A percentile compares a stretch with the other conserved stretches of the same genome.
Evolutionary conservation across 2,329 filamentous ascomycete genomes (phyloP).

Genomic region (Colletotrichum sublineola): DNA sequence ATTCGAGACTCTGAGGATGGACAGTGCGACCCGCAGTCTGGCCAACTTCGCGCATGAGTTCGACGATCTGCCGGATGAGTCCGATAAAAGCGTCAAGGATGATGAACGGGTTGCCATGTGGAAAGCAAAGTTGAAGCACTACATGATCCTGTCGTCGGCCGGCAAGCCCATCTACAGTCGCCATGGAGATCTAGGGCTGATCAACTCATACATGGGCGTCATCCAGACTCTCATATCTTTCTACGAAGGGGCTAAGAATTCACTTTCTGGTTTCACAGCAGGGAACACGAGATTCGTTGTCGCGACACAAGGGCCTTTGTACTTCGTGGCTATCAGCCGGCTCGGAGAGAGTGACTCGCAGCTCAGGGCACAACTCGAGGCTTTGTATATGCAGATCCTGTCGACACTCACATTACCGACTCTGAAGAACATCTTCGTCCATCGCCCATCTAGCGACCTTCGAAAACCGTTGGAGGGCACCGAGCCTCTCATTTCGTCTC

Average conservation of each 20-base stretch:
- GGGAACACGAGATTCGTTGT: constrained; percentile 89
- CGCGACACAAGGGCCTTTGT: constrained; percentile 85
- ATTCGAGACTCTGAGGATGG: constrained; percentile 67
- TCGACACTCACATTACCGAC: constrained; percentile 93
- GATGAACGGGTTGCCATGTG: constrained; percentile 77
- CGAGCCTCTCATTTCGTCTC: constrained; percentile 88
- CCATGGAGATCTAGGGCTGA: constrained; percentile 89
- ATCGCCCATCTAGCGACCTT: constrained; percentile 93
- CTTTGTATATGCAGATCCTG: constrained; percentile 97
- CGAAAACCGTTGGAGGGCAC: constrained; percentile 91
- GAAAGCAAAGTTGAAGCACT: constrained; percentile 96
- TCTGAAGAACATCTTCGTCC: constrained; percentile 87
- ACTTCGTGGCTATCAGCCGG: constrained; percentile 92
- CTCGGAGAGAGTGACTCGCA: constrained; percentile 94
- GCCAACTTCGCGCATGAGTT: constrained; percentile 83
- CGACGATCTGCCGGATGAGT: constrained; percentile 74
- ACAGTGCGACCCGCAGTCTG: constrained; percentile 65
- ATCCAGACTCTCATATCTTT: constrained; percentile 98
- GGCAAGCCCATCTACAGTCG: constrained; percentile 98
- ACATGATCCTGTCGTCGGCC: constrained; percentile 94
- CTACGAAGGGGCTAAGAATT: constrained; percentile 85
- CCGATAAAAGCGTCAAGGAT: constrained; percentile 58
- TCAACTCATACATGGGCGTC: constrained; percentile 94
- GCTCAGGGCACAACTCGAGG: constrained; percentile 88
- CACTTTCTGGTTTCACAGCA: constrained; percentile 87